Base-by-base conservation (phyloP, 2,329 filamentous ascomycete species). In the Chrysoporthe deuterocubensis region DNA sequence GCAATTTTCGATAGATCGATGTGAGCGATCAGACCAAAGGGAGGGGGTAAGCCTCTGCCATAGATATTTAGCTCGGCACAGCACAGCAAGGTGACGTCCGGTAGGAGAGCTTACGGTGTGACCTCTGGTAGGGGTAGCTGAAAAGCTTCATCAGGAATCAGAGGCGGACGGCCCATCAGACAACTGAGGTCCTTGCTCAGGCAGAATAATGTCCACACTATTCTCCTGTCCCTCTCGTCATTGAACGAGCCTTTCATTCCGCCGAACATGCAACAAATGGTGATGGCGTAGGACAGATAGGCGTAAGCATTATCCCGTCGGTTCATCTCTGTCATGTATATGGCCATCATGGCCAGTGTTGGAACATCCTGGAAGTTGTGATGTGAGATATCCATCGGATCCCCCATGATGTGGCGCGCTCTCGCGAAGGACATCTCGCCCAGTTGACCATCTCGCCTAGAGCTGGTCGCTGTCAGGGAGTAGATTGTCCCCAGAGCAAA, bases 191-290 rank as follows among this genome's bases (percentile, higher is more conserved):
- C 79, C 43, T 83, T 78, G 70, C 85, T 83, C 16, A 86, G 73
- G n/a, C 83, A 78, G 66, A 84, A 85, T 2, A 85, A 76, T 0
- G 83, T 85, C 84, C 84, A 86, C 65, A 86, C 85, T 6, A 82
- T 76, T 46, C 84, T 76, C 70, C 82, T 84, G 1, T 78, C 79
- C 32, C 73, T 73, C 71, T 85, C 83, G 54, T 83, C 78, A 3
- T 78, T 74, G 4, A 73, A 73, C 71, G 77, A 79, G 3, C 81
- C 82, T 16, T 79, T 75, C 69, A 85, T 81, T 1, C 82, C 77
- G n/a, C 84, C 84, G 44, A 82, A 80, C 76, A 82, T 81, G 59
- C 84, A 78, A 58, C 81, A 80, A 43, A 84, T 79, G 54, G 82
- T 80, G 76, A 84, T 83, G 40, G 83, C 83, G 16, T 80, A 78